Evolutionary conservation across 805 yeast species (phyloP), one percentile per base, ranked within the genome.

Genomic region (Candida michaelii): DNA sequence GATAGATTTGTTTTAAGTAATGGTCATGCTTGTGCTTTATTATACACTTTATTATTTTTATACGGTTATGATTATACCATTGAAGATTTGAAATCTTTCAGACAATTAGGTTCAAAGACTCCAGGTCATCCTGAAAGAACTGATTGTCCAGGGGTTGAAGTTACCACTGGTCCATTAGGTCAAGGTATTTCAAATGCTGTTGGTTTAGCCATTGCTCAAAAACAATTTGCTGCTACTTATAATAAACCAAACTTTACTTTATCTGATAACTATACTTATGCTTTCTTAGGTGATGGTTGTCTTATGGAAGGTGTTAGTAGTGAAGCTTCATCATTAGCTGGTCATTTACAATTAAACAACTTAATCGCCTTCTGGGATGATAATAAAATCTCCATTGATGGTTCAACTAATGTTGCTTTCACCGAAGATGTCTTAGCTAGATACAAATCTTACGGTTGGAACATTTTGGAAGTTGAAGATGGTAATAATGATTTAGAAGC

Each of bases 111-210:
- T 62, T 89, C 98, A 51, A 85, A 82, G 72, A 85, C 96, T 48
- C 98, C 99, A 39, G 99, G 99, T 55, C 99, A 91, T 74, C 99
- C 99, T 44, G 99, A 91, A 75, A 79, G 72, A 48, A 49, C 53
- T 42, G 95, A 86, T 61, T 77, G 85, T 47, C 89, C 93, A 40
- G 98, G 98, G 65, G 81, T 89, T 16, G 99, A 91, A 67, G 96
- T 90, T 59, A 89, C 98, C 66, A 91, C 98, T 49, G 99, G 99
- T 68, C 98, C 99, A 45, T 80, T 91, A 59, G 99, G 99, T 66
- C 99, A 91, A 74, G 99, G 99, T 83, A 79, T 91, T 58, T 77
- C 85, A 58, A 90, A 89, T 66, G 97, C 97, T 43, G 95, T 91
- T 58, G 99, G 99, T 74, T 65, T 91, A 54, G 98, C 99, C 44